A percentile compares a stretch with the other conserved stretches of the same genome.
These are phyloP conservation scores for Mucor plumbeus DNA, from an alignment of 371 early-diverging fungal species.

Conservation along the genomic window DNA sequence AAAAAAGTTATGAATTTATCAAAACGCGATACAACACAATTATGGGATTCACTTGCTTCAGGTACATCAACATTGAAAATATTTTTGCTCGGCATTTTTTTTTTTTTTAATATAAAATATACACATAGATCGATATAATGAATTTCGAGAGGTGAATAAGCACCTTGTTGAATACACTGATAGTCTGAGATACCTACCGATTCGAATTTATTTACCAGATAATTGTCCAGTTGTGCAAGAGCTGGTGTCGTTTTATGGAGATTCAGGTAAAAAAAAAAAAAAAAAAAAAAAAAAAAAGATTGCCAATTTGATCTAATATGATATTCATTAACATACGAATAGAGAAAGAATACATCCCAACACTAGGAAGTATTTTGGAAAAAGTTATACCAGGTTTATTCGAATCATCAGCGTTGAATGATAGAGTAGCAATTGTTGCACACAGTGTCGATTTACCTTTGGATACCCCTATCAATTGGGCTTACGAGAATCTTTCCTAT, in stretches of 20 bases:
- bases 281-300: not conserved
- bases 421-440: conserved; percentile 32
- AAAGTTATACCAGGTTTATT: conserved; percentile 31
- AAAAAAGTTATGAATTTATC: conserved; percentile 79
- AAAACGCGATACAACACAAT: conserved; percentile 70
- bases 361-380: conserved; percentile 26
- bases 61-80: conserved; percentile 36
- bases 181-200: conserved; percentile 53
- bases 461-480: conserved; percentile 70
- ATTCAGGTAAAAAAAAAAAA: conserved; percentile 15
- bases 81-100: not conserved
- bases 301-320: not conserved
- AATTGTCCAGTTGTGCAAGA: conserved; percentile 69
- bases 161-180: conserved; percentile 53
- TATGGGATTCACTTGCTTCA: conserved; percentile 69
- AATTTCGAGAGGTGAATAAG: conserved; percentile 71
- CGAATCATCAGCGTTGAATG: conserved; percentile 5
- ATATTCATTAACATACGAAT: not conserved
- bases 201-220: conserved; percentile 65
- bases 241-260: conserved; percentile 50
- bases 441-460: conserved; percentile 65
- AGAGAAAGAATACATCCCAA: conserved; percentile 22
- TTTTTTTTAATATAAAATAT: not conserved
- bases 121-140: conserved; percentile 55
- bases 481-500: conserved; percentile 67